Evolutionary conservation across 108 stramenopile species (phyloP), one percentile per base, ranked within the genome.

Genomic region (Nitzschia palea): DNA sequence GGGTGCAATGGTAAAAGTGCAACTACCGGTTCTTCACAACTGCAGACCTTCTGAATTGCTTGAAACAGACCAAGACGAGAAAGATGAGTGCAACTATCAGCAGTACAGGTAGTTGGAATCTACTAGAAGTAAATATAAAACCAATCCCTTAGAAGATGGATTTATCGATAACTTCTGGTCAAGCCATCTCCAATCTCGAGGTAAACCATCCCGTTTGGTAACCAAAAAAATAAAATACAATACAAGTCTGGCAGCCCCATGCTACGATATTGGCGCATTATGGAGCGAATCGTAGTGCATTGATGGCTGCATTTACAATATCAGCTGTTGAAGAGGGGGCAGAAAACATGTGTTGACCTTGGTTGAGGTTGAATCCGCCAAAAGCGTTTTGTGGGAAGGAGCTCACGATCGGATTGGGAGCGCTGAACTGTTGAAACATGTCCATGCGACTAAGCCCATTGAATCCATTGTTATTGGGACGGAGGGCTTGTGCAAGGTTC

Each of bases 261-360:
- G 37, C 37, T n/a, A n/a, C n/a, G n/a, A n/a, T n/a, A n/a, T n/a
- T n/a, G n/a, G n/a, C n/a, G n/a, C n/a, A n/a, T n/a, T 60, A 60
- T 26, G 59, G 59, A 14, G 59, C 59, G 23, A 42, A 71, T 15
- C 70, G 65, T 29, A 82, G 54, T 1, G 81, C 81, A 31, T 45
- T 55, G 54, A 82, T 82, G 14, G 81, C 81, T 17, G 81, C 81
- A 43, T 82, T 78, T 48, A 82, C 76, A 43, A 82, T 78, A 15
- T 82, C 77, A 9, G 71, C 75, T 1, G 80, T 76, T 2, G 80
- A 73, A 12, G 55, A 3, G 2, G 37, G 37, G 36, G 62, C 66
- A 2, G 26, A 17, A 25, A 37, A 61, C 17, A 17, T 8, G 2
- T 70, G 55, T 36, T 65, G 50, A 52, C 27, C 27, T 30, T 47